Percentiles rank a stretch among this genome's conserved stretches.
phyloP scores from a whole-genome alignment of 148 eudicot species.

The Bassia scoparia region DNA sequence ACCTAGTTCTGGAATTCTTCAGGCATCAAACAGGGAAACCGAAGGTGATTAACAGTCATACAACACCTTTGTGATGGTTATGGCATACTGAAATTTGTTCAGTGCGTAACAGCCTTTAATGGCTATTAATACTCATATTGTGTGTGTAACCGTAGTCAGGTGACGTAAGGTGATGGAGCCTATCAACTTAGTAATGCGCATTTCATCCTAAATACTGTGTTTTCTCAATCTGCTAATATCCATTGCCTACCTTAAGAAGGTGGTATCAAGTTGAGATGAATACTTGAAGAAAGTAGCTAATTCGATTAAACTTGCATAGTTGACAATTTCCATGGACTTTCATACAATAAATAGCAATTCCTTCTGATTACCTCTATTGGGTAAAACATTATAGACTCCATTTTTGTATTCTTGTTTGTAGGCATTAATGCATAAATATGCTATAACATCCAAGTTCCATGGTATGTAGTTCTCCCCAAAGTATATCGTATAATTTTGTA shows the following conservation, averaged over 20 bases:
- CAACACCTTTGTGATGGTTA: neutral
- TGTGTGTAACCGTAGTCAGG: neutral
- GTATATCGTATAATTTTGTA: no score
- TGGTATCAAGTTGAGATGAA: neutral
- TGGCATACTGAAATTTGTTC: neutral
- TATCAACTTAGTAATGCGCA: no score
- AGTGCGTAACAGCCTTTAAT: neutral
- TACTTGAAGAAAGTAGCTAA: neutral
- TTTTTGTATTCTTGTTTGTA: no score
- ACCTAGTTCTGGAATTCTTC: slow-evolving; percentile 43
- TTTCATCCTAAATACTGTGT: neutral
- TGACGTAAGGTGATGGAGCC: neutral
- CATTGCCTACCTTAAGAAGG: neutral
- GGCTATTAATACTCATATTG: neutral
- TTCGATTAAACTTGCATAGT: no score
- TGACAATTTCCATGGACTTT: no score
- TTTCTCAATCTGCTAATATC: no score
- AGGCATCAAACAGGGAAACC: slow-evolving; percentile 27
- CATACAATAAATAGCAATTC: no score
- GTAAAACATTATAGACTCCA: no score
- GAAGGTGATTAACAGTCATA: slow-evolving; percentile 14
- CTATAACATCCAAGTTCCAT: no score
- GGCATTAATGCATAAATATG: no score
- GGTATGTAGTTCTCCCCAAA: no score
- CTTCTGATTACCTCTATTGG: no score